Base-by-base conservation (phyloP, 495 filamentous ascomycete species). In the Lophiotrema nucula region DNA sequence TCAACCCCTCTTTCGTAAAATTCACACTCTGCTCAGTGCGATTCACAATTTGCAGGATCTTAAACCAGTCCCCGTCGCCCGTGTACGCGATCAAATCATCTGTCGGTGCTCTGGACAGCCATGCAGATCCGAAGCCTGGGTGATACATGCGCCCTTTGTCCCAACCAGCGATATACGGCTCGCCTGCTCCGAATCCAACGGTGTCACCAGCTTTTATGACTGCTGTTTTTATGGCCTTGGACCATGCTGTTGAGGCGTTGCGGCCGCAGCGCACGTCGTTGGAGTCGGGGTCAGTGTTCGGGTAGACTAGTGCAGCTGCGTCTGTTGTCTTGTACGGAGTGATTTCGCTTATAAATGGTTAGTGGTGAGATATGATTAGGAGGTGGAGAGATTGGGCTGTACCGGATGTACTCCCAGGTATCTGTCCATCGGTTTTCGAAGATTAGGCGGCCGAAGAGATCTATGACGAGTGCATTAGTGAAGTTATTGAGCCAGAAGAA, bases 381-480 rank as follows among this genome's bases (percentile, higher is more conserved):
- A 19, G 47, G 47, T 10, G 41, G 19, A 42, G 27, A 35, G 13
- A 43, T 3, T 27, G 18, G 45, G 41, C n/a, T 3, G 24, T 55
- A 58, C 55, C 56, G 56, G 23, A 60, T 28, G 39, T 60, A 60
- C 41, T 60, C 56, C 39, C 39, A 60, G 6, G 56, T 52, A 4
- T 53, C 22, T 6, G 56, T 46, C 48, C 47, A 53, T 47, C 46
- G 45, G 27, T 39, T 35, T n/a, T 60, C 23, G 23, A 37, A 31
- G 26, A 60, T 53, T 16, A 60, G 25, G 4, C 56, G 56, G 11
- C 48, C 56, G 39, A 60, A 53, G 21, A 46, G 24, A 45, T 58
- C 46, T 58, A 26, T 39, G 15, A 35, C 31, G 31, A n/a, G n/a
- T n/a, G n/a, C n/a, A n/a, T n/a, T n/a, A n/a, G n/a, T n/a, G n/a